These are phyloP conservation scores for Thalassiosira mediterranea DNA, from an alignment of 352 stramenopile species.

Conservation along the genomic window DNA sequence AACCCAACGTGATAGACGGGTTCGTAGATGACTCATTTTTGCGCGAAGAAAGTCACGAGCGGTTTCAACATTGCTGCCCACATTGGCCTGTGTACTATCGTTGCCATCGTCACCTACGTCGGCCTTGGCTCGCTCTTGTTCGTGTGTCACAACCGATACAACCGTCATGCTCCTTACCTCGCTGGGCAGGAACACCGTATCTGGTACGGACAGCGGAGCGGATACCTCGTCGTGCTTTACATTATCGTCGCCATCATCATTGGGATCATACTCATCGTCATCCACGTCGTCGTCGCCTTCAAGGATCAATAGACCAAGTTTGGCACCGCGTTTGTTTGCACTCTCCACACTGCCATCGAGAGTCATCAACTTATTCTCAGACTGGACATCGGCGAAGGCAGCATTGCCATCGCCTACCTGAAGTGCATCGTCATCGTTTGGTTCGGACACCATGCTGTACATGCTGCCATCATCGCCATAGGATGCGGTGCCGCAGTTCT, in stretches of 20 bases:
- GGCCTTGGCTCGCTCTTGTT: background rate
- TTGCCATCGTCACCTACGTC: slow-evolving; percentile 2
- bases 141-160: slow-evolving; percentile 5
- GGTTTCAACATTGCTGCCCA: background rate
- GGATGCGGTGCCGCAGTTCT: too few relatives aligned
- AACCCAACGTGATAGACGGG: too few relatives aligned
- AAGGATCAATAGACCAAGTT: slow-evolving; percentile 19
- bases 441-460: too few relatives aligned
- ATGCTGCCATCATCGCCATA: too few relatives aligned
- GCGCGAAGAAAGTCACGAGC: too few relatives aligned
- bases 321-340: background rate
- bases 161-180: slow-evolving; percentile 25
- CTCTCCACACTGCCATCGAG: background rate
- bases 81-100: background rate
- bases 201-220: slow-evolving; percentile 25
- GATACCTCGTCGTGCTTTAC: background rate
- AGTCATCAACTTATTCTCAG: background rate
- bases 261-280: background rate
- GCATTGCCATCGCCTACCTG: background rate
- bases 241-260: slow-evolving; percentile 7
- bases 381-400: background rate
- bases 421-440: too few relatives aligned
- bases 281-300: slow-evolving; percentile 12
- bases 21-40: too few relatives aligned
- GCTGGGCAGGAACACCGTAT: slow-evolving; percentile 38